Percentiles rank a stretch among this genome's conserved stretches.
These are phyloP conservation scores for Cardamine chenopodiifolia DNA, from an alignment of 345 rosid species.

Conservation along the genomic window DNA sequence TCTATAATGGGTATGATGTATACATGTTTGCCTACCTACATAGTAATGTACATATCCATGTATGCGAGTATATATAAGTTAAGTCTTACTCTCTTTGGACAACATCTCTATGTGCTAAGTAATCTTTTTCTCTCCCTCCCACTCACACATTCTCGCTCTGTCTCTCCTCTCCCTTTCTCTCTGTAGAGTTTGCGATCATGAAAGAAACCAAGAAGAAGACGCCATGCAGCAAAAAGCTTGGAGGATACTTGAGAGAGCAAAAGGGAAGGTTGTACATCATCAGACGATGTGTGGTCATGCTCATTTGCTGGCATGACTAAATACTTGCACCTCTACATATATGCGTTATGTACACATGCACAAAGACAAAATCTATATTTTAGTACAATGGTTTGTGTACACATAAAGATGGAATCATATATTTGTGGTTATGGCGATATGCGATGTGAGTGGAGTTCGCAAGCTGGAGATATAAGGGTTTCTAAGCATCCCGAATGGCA, in stretches of 20 bases:
- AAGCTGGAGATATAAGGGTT: slow-evolving; percentile 11
- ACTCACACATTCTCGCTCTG: neutral
- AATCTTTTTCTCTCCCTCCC: slow-evolving; percentile 16
- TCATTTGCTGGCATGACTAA: slow-evolving; percentile 81
- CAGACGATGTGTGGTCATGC: slow-evolving; percentile 78
- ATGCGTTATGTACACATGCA: slow-evolving; percentile 3
- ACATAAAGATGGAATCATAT: slow-evolving; percentile 22
- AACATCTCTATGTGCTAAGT: slow-evolving; percentile 20
- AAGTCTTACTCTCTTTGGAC: slow-evolving; percentile 30
- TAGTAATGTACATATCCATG: slow-evolving; percentile 22
- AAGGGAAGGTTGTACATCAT: slow-evolving; percentile 78
- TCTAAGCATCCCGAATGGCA: neutral
- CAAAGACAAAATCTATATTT: slow-evolving; percentile 9
- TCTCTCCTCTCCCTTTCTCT: slow-evolving; percentile 3
- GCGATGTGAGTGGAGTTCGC: neutral
- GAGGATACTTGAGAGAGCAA: slow-evolving; percentile 72
- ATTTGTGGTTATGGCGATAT: slow-evolving; percentile 26
- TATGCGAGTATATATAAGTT: slow-evolving; percentile 34
- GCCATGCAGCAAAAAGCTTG: slow-evolving; percentile 58
- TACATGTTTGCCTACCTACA: slow-evolving; percentile 13
- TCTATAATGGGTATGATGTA: slow-evolving; percentile 27
- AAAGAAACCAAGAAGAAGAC: slow-evolving; percentile 56
- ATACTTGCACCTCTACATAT: slow-evolving; percentile 17
- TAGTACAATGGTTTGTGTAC: neutral
- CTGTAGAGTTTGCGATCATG: slow-evolving; percentile 26